Evolutionary conservation across 2,329 filamentous ascomycete genomes (phyloP).

Genomic region (Torrubiella hemipterigena): DNA sequence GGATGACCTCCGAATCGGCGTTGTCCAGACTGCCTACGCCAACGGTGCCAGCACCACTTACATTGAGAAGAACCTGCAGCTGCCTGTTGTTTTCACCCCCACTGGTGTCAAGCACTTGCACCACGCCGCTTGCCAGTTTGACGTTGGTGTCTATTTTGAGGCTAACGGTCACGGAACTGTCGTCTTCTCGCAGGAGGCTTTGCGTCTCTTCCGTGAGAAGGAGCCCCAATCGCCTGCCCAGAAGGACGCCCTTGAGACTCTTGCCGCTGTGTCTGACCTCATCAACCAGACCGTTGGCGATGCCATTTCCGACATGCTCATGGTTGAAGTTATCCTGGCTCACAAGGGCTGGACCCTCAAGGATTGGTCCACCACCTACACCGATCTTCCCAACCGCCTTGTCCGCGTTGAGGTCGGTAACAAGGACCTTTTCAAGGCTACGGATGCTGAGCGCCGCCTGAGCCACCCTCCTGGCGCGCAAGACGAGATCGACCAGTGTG

Average conservation of each 20-base stretch:
- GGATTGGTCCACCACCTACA: constrained; percentile 90
- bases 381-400: constrained; percentile 88
- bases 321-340: constrained; percentile 91
- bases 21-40: constrained; percentile 95
- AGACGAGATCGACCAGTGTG: constrained; percentile 72
- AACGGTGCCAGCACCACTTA: constrained; percentile 93
- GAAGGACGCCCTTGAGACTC: constrained; percentile 75
- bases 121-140: constrained; percentile 89
- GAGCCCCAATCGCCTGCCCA: constrained; percentile 86
- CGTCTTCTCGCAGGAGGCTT: constrained; percentile 77
- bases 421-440: constrained; percentile 81
- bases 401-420: constrained; percentile 82
- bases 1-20: constrained; percentile 75
- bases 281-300: constrained; percentile 99
- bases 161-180: constrained; percentile 97
- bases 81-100: constrained; percentile 85
- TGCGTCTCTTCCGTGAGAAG: constrained; percentile 65
- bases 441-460: constrained; percentile 82
- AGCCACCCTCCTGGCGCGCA: constrained; percentile 70
- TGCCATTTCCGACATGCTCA: constrained; percentile 86
- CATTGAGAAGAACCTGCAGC: constrained; percentile 73
- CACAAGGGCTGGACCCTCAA: constrained; percentile 85
- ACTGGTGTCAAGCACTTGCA: constrained; percentile 97
- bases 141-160: constrained; percentile 96
- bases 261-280: constrained; percentile 72